These are phyloP conservation scores for Melanomma pulvis-pyrius DNA, from an alignment of 495 filamentous ascomycete genomes.

Conservation along the genomic window DNA sequence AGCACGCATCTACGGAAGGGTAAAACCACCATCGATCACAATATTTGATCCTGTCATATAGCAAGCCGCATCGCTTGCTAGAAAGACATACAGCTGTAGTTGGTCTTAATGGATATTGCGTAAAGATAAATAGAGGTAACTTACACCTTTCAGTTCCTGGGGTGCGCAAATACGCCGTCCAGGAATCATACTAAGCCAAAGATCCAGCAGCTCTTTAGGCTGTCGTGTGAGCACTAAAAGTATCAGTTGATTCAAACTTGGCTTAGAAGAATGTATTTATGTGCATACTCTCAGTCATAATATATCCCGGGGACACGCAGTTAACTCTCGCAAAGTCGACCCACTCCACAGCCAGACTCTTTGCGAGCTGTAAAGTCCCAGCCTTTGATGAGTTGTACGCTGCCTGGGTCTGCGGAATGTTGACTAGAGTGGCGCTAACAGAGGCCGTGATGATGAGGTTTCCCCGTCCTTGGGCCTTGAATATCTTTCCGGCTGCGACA, in stretches of 20 bases:
- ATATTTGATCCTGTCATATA: constrained; percentile 43
- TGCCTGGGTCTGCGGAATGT: constrained; percentile 43
- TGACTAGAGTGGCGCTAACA: constrained; percentile 44
- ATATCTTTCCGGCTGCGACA: constrained; percentile 45
- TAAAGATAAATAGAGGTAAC: no score
- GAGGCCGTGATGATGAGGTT: constrained; percentile 46
- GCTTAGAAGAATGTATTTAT: constrained; percentile 44
- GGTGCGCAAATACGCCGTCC: no score
- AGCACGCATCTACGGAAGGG: no score
- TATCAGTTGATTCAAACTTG: constrained; percentile 46
- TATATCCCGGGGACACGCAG: constrained; percentile 38
- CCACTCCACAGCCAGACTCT: constrained; percentile 43
- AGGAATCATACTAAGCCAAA: no score
- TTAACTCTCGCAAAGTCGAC: constrained; percentile 45
- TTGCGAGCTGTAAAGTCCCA: constrained; percentile 41
- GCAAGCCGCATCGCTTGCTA: constrained; percentile 41
- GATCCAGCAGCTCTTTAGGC: constrained; percentile 45
- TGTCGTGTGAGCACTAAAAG: constrained; percentile 44
- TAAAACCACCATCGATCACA: constrained; percentile 45
- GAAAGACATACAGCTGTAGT: no score
- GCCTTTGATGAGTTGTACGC: constrained; percentile 45
- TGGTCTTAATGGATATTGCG: no score
- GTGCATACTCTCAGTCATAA: no score
- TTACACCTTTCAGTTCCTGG: no score
- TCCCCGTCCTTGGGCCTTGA: constrained; percentile 43